Evolutionary conservation across 2,329 filamentous ascomycete species (phyloP).

Genomic region (Phialemoniopsis sp.): DNA sequence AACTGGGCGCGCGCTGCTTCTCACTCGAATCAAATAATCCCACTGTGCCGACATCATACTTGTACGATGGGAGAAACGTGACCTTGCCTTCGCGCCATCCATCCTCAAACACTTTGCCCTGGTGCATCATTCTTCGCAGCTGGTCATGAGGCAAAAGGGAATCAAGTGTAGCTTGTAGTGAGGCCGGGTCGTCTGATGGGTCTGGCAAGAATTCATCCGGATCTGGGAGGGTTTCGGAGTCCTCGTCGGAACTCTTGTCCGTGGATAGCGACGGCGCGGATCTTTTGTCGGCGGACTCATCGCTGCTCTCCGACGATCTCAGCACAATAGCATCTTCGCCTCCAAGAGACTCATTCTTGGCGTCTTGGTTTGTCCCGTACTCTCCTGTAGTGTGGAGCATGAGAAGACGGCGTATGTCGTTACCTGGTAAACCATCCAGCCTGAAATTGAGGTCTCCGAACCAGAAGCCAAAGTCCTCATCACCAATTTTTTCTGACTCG

Average conservation of each 20-base stretch:
- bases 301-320: constrained; percentile 34
- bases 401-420: constrained; percentile 82
- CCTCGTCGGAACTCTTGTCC: constrained; percentile 26
- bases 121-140: constrained; percentile 67
- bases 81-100: constrained; percentile 90
- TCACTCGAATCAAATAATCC: constrained; percentile 93
- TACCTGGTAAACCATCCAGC: constrained; percentile 79
- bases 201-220: constrained; percentile 65
- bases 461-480: constrained; percentile 95
- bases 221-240: constrained; percentile 47
- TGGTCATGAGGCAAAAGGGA: constrained; percentile 91
- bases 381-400: constrained; percentile 78
- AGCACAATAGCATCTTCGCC: constrained; percentile 49
- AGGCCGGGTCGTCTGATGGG: constrained; percentile 73
- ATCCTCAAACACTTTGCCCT: constrained; percentile 79
- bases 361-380: constrained; percentile 54
- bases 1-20: constrained; percentile 87
- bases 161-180: constrained; percentile 81
- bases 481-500: constrained; percentile 69
- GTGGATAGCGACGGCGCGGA: constrained; percentile 18
- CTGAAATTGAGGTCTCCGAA: constrained; percentile 96
- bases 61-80: constrained; percentile 89
- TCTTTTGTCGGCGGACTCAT: constrained; percentile 37
- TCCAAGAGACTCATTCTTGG: constrained; percentile 30
- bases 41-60: constrained; percentile 93